Evolutionary conservation across 2,329 filamentous ascomycete species (phyloP), one percentile per base, ranked within the genome.

Genomic region (Trichoderma sp.): DNA sequence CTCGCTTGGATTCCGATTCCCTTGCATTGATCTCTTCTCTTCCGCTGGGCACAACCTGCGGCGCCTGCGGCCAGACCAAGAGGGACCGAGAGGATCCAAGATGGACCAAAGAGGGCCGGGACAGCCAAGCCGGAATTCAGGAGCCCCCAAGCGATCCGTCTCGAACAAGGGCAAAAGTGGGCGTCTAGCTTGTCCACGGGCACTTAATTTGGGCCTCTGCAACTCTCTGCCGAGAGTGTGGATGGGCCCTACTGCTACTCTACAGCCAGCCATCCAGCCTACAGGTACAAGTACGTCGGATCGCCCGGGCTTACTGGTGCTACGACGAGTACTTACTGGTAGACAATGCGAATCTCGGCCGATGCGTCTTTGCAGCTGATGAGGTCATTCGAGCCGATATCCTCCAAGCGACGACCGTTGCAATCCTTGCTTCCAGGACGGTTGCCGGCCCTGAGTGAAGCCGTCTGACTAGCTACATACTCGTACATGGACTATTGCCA

Each of bases 101-200:
- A 39, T 1, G 39, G 39, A 43, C 39, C 39, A 43, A 43, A 0
- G 39, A 43, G 66, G 55, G 39, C 58, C 65, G 28, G 66, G 55
- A 50, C 57, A 53, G 57, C 66, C 55, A 30, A 59, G 65, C 55
- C 65, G 55, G 55, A 59, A 59, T 59, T 68, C 65, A 68, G 50
- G 65, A 68, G 65, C 50, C 50, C 50, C 23, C 65, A 69, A 66
- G 63, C 63, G 43, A 55, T 66, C 63, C 63, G 62, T 34, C 57
- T 47, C 36, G 66, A 68, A 68, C 66, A 68, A 58, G 66, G 66
- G 66, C 55, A 34, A 69, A 69, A 62, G 57, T 68, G 66, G 66
- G 66, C 66, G 66, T 47, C 53, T 61, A 59, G 65, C 65, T 15
- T 59, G 55, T 43, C 55, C 55, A 59, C 61, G 55, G 55, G 55